Evolutionary conservation across 192 early-diverging fungal genomes (phyloP).

Genomic region (Coemansia sp.): DNA sequence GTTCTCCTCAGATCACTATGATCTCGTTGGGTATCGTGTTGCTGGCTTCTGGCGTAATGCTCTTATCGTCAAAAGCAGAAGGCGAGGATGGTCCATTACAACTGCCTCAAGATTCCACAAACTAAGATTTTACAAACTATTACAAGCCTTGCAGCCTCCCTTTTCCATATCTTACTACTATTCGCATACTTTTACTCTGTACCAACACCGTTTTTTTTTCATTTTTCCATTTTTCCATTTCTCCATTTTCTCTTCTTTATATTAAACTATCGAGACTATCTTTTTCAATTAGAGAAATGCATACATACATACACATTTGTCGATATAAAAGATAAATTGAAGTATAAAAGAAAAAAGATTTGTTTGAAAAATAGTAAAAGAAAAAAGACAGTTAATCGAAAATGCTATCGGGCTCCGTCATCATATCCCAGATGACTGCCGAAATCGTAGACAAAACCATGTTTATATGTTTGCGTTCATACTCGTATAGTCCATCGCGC

Average conservation of each 20-base stretch:
- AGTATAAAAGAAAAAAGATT: background rate
- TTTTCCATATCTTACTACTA: no score
- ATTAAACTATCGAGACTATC: no score
- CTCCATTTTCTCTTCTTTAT: no score
- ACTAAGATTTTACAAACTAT: no score
- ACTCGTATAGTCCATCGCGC: conserved; percentile 40
- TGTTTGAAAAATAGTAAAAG: background rate
- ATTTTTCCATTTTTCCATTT: background rate
- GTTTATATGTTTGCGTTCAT: conserved; percentile 51
- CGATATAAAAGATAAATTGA: background rate
- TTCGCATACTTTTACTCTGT: no score
- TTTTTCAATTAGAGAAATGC: background rate
- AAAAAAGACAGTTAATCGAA: background rate
- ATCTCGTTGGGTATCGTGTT: conserved; percentile 65
- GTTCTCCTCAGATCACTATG: conserved; percentile 57
- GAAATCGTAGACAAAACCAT: conserved; percentile 48
- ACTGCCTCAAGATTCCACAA: conserved; percentile 10
- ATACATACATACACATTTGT: background rate
- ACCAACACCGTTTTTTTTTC: background rate
- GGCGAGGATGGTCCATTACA: conserved; percentile 28
- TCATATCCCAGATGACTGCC: conserved; percentile 41
- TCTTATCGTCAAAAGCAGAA: conserved; percentile 57
- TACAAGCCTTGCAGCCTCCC: no score
- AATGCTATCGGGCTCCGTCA: conserved; percentile 6
- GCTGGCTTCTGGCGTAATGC: conserved; percentile 60